Conservation (phyloP, 108 stramenopile species). For the Skeletonema potamos region DNA sequence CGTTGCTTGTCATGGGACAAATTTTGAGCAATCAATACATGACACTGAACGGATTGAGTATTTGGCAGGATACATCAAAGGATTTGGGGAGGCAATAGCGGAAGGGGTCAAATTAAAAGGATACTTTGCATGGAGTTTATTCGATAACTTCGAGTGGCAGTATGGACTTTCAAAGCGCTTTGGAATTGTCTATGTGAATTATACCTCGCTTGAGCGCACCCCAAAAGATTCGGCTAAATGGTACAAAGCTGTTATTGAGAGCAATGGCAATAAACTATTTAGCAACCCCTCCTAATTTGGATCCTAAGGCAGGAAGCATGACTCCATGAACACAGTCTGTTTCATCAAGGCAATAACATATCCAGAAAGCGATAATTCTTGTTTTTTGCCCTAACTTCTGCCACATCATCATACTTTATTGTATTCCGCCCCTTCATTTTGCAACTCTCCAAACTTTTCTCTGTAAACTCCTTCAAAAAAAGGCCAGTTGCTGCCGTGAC, state of each 20-base stretch:
- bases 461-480: conserved; percentile 72
- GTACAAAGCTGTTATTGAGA: conserved; percentile 57
- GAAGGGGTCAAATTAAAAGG: conserved; percentile 79
- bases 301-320: too few species aligned
- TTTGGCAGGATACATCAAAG: conserved; percentile 68
- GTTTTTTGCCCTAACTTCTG: conserved; percentile 78
- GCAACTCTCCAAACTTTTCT: conserved; percentile 64
- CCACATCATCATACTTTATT: conserved; percentile 87
- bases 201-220: conserved; percentile 73
- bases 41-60: conserved; percentile 60
- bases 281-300: neutral
- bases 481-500: conserved; percentile 73
- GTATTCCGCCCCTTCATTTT: conserved; percentile 72
- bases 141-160: conserved; percentile 95
- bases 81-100: conserved; percentile 66
- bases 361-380: conserved; percentile 66
- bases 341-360: conserved; percentile 62
- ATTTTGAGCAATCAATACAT: conserved; percentile 47
- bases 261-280: conserved; percentile 40
- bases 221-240: conserved; percentile 79
- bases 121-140: conserved; percentile 94
- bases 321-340: too few species aligned
- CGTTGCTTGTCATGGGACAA: conserved; percentile 59
- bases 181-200: conserved; percentile 90
- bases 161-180: conserved; percentile 87